Conservation (phyloP, 176 grass and related monocot species). For the Triticum dicoccoides region DNA sequence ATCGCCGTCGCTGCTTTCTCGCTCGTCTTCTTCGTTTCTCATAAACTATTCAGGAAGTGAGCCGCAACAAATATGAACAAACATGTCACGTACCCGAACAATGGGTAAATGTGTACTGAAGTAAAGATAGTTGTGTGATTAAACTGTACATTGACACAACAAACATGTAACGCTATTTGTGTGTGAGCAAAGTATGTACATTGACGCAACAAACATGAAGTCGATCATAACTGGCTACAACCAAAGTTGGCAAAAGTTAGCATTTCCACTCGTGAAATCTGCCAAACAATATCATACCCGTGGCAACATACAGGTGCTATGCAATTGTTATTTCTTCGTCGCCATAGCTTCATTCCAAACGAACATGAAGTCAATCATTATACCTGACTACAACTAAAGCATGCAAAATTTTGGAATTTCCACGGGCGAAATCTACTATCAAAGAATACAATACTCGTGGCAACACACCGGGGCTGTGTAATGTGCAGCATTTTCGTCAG, state of each 20-base stretch:
- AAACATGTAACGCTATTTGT: background rate
- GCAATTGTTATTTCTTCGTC: too few species aligned
- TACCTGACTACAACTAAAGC: too few species aligned
- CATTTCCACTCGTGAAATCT: background rate
- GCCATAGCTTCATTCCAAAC: too few species aligned
- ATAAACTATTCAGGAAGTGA: constrained; percentile 27
- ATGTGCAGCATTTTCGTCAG: too few species aligned
- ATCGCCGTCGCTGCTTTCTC: constrained; percentile 31
- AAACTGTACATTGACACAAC: background rate
- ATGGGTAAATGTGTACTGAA: background rate
- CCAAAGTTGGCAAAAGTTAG: background rate
- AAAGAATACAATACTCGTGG: too few species aligned
- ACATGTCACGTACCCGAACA: too few species aligned
- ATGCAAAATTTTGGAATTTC: too few species aligned
- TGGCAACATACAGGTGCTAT: background rate
- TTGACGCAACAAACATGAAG: background rate
- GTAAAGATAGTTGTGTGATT: background rate
- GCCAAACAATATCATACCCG: background rate
- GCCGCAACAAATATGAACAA: too few species aligned
- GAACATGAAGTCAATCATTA: too few species aligned
- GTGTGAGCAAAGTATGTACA: background rate
- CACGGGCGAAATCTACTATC: too few species aligned
- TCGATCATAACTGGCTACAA: background rate
- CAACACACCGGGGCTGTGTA: too few species aligned
- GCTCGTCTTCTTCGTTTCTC: constrained; percentile 27